A percentile compares a stretch with the other conserved stretches of the same genome.
These are phyloP conservation scores for Chlorella variabilis DNA, from an alignment of 163 green algal species.

Conservation along the genomic window DNA sequence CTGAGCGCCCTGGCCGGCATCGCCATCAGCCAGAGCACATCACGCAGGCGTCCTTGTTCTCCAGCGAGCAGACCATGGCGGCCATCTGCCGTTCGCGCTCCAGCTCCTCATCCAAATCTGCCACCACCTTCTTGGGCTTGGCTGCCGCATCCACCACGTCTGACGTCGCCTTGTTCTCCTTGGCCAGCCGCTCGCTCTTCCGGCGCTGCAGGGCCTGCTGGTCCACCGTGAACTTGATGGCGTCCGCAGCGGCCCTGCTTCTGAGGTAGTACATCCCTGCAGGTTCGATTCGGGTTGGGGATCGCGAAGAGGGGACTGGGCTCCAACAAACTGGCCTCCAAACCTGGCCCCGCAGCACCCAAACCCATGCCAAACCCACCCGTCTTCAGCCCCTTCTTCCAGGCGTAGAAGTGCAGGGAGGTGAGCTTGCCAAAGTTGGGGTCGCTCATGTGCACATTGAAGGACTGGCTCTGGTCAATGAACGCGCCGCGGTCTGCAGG, in stretches of 20 bases:
- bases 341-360: too few species aligned
- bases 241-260: conserved; percentile 94
- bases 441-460: conserved; percentile 99
- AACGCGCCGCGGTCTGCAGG: conserved; percentile 94
- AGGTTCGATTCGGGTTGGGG: too few species aligned
- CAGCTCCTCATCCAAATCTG: conserved; percentile 58
- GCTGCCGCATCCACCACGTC: neutral
- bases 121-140: conserved; percentile 23
- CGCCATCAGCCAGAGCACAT: conserved; percentile 83
- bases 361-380: conserved; percentile 47
- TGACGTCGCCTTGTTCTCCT: conserved; percentile 44
- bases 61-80: conserved; percentile 95
- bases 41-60: conserved; percentile 99
- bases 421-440: conserved; percentile 99
- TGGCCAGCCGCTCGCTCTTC: conserved; percentile 39
- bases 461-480: conserved; percentile 98
- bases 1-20: too few species aligned
- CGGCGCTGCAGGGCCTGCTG: conserved; percentile 69
- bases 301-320: too few species aligned
- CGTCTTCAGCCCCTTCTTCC: conserved; percentile 94
- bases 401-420: conserved; percentile 98
- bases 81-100: conserved; percentile 88
- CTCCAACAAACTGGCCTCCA: too few species aligned
- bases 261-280: conserved; percentile 50
- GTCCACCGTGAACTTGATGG: conserved; percentile 99